phyloP scores from a whole-genome alignment of 805 yeast species.

The Pichia cabralensis region DNA sequence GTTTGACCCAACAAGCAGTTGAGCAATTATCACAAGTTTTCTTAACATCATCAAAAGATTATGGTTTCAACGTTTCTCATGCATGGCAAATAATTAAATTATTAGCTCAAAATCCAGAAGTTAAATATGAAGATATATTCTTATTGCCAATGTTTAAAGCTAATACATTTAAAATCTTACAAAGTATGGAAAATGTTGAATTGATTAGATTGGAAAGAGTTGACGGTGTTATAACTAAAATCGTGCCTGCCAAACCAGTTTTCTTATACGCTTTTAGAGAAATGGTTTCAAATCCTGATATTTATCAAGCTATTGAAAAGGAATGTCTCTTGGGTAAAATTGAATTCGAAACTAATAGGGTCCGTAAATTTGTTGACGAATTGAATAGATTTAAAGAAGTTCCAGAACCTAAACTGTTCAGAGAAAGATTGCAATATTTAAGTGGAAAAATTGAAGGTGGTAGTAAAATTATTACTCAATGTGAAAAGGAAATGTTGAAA shows the following conservation, averaged over 20 bases:
- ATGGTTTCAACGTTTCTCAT: slow-evolving; percentile 63
- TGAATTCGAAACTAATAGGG: slow-evolving; percentile 49
- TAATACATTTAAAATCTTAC: slow-evolving; percentile 43
- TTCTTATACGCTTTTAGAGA: slow-evolving; percentile 69
- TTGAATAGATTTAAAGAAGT: slow-evolving; percentile 45
- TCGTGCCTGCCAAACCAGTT: slow-evolving; percentile 78
- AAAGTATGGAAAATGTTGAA: slow-evolving; percentile 71
- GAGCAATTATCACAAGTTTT: slow-evolving; percentile 83
- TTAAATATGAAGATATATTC: slow-evolving; percentile 43
- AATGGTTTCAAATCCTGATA: slow-evolving; percentile 45
- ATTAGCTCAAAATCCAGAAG: slow-evolving; percentile 38
- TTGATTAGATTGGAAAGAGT: slow-evolving; percentile 62
- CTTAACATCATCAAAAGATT: slow-evolving; percentile 29
- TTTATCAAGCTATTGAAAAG: slow-evolving; percentile 55
- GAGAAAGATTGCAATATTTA: slow-evolving; percentile 54
- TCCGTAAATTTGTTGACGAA: slow-evolving; percentile 62
- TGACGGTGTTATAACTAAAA: slow-evolving; percentile 59
- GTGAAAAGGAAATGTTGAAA: slow-evolving; percentile 32
- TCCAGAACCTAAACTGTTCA: slow-evolving; percentile 43
- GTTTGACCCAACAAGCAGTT: slow-evolving; percentile 76
- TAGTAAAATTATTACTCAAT: slow-evolving; percentile 38
- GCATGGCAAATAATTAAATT: slow-evolving; percentile 76
- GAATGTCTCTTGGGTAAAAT: slow-evolving; percentile 47
- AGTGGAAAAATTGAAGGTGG: slow-evolving; percentile 56
- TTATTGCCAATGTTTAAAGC: slow-evolving; percentile 52